Evolutionary conservation across 2,329 filamentous ascomycete genomes (phyloP), one percentile per base, ranked within the genome.

Genomic region (Talaromyces sp.): DNA sequence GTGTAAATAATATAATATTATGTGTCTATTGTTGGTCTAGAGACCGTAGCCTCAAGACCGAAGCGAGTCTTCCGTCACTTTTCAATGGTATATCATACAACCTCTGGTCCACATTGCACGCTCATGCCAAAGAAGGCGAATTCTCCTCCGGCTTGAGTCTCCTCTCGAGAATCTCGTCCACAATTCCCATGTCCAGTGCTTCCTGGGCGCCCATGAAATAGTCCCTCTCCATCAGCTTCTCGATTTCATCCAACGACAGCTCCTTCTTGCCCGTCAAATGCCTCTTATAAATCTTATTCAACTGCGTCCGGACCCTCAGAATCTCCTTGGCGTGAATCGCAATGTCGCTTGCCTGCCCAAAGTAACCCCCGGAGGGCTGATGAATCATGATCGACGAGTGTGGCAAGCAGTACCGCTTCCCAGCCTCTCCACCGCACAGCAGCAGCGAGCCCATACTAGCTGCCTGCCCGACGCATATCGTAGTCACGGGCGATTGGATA

Each of bases 251-350:
- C 38, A 96, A 70, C 35, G 82, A 87, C 73, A 91, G 87, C 56
- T 86, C 82, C 74, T 86, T 88, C 69, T 75, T 75, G 29, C 76
- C 73, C 3, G 93, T 97, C 70, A 99, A 80, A 75, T 99, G 95
- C 57, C 82, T 79, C 73, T 88, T 85, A 73, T 97, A 97, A 61
- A 99, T 98, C 77, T 88, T 83, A 74, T 99, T 98, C 69, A 97
- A 80, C 77, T 93, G 89, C 64, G 87, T 84, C 61, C 95, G 84
- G 59, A 96, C 88, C 61, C 92, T 83, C 72, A 98, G 82, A 60
- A 99, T 99, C 81, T 99, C 93, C 71, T 93, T 97, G 5, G 95
- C 95, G 72, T 99, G 96, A 64, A 99, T 98, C 54, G 96, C 84
- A 65, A 99, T 98, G 71, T 99, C 95, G 32, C 78, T 83, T 31